Evolutionary conservation across 345 rosid genomes (phyloP), one percentile per base, ranked within the genome.

Genomic region (Turnera subulata): DNA sequence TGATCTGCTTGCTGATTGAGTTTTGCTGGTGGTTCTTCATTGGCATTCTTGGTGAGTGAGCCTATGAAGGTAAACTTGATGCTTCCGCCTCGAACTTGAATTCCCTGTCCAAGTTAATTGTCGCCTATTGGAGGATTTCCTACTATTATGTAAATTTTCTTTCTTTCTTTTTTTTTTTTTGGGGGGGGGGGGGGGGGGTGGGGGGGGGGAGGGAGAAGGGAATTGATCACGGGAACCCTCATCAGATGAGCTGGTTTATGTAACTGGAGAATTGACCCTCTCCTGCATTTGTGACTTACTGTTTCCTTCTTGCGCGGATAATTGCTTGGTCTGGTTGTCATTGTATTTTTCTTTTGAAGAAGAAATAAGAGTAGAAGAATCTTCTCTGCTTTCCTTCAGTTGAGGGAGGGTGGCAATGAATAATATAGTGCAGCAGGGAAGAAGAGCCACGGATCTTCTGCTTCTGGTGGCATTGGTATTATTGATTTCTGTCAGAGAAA

Each of bases 341-440:
- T 60, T 49, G 40, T 20, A 55, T 60, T 56, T 18, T 56, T 68
- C 45, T 65, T 37, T 23, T 35, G n/a, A n/a, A n/a, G n/a, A n/a
- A n/a, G n/a, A n/a, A n/a, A n/a, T n/a, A n/a, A n/a, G n/a, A n/a
- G n/a, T n/a, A n/a, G n/a, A n/a, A n/a, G n/a, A n/a, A n/a, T n/a
- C n/a, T n/a, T 53, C 24, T 50, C 47, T 13, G 14, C 35, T 40
- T 55, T 16, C 16, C 15, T 38, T 59, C 53, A n/a, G 32, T 55
- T 48, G 62, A 58, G 57, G 45, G 48, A 65, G 50, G 54, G 15
- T 29, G 19, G 47, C 59, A 51, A 46, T 50, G 50, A 82, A 77
- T 84, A 72, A 77, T 84, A 72, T 50, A 72, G 73, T 67, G 69
- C 21, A 67, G 35, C 73, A 44, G 32, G 26, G 55, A 62, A 23